Base-by-base conservation (phyloP, 768 basidiomycete genomes). In the Naganishia antarctica region DNA sequence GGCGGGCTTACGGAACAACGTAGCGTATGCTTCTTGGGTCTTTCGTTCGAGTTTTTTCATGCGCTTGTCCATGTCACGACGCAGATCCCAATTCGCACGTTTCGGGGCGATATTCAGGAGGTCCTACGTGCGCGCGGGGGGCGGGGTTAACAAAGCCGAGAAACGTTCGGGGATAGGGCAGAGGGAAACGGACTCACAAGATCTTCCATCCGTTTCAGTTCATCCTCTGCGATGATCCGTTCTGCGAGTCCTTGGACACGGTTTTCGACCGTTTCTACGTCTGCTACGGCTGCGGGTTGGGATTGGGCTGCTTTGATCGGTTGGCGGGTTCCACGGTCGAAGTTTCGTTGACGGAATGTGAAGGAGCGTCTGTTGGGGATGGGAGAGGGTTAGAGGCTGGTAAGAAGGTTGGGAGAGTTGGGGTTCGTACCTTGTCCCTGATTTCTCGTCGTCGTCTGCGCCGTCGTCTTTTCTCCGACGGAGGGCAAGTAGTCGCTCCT, bases 1-100 rank as follows among this genome's bases (percentile, higher is more conserved):
- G 32, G 21, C 8, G 37, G 13, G 34, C 15, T 16, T 71, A 97
- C 94, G 87, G 72, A 97, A 97, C 23, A 97, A 83, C 2, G 86
- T 88, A 71, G 93, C 90, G 67, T 97, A 89, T 5, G 92, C 85
- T 76, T 93, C 89, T 66, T 93, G 89, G 1, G 91, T 96, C 78
- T 85, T 87, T 70, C 90, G 80, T 72, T 96, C 92, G n/a, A 98
- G 81, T 74, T 86, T 92, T 8, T 86, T 83, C 74, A 75, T 77
- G n/a, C 76, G 65, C 80, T 88, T 90, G 63, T 93, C 90, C 79
- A 93, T 85, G 71, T 75, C 82, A 18, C 49, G 85, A 77, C 92
- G 90, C 47, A 96, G 81, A 74, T 94, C 90, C 92, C 94, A 73
- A 32, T 76, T 88, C 47, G 76, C 80, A 8, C 90, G 89, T 77